phyloP scores from a whole-genome alignment of 1,284 basidiomycete species.

The Leucoagaricus sp. region DNA sequence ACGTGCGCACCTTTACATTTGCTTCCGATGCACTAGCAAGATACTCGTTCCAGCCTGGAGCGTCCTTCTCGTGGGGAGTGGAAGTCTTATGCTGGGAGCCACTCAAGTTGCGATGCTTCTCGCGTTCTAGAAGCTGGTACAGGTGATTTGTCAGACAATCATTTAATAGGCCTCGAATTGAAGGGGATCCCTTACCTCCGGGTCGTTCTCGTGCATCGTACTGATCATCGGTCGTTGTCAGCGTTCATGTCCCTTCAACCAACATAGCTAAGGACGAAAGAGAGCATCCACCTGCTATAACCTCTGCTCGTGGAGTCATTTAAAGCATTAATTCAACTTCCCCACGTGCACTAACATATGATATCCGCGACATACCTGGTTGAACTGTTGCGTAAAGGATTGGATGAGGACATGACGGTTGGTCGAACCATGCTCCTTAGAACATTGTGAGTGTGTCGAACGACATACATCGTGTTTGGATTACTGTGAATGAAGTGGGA shows the following conservation, averaged over 20 bases:
- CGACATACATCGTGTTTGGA: conserved; percentile 2
- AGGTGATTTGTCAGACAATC: neutral
- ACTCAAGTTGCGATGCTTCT: conserved; percentile 57
- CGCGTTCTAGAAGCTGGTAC: conserved; percentile 49
- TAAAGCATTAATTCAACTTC: neutral
- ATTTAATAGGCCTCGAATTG: neutral
- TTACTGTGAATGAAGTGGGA: neutral
- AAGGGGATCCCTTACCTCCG: conserved; percentile 42
- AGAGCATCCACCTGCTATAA: conserved; percentile 6
- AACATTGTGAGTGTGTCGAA: neutral
- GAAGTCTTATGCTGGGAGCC: conserved; percentile 52
- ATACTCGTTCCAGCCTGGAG: conserved; percentile 76
- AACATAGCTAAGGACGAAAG: neutral
- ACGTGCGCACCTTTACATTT: conserved; percentile 59
- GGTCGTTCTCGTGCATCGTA: conserved; percentile 66
- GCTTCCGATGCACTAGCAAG: conserved; percentile 73
- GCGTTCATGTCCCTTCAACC: neutral
- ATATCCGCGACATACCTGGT: conserved; percentile 2
- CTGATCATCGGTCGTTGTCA: conserved; percentile 30
- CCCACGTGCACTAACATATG: neutral
- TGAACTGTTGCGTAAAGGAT: neutral
- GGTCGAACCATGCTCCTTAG: conserved; percentile 3
- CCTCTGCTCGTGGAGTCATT: neutral
- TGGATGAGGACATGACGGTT: neutral
- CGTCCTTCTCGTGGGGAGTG: conserved; percentile 48